Evolutionary conservation across 2,329 filamentous ascomycete genomes (phyloP).

Genomic region (Fonsecaea multimorphosa): DNA sequence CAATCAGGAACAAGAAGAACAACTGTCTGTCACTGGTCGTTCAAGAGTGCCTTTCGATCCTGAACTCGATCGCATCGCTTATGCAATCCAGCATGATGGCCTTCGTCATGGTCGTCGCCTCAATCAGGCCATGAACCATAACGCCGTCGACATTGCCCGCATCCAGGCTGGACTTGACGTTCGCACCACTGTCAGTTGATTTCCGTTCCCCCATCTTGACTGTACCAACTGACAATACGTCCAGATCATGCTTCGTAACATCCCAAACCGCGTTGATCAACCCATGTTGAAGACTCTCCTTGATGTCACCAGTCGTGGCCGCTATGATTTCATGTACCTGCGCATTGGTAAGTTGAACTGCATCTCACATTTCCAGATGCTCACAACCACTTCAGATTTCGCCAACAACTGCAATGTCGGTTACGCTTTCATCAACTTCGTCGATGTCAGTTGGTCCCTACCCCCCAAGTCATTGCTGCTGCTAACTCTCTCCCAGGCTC

Average conservation of each 20-base stretch:
- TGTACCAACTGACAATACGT: constrained; percentile 18
- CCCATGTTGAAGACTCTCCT: constrained; percentile 77
- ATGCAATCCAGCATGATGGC: constrained; percentile 31
- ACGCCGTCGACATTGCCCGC: constrained; percentile 52
- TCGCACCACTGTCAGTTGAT: constrained; percentile 69
- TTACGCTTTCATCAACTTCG: constrained; percentile 97
- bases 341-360: constrained; percentile 68
- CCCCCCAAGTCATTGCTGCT: not conserved
- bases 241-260: constrained; percentile 92
- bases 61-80: constrained; percentile 41
- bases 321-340: constrained; percentile 94
- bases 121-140: constrained; percentile 46
- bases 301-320: constrained; percentile 77
- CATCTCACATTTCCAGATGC: constrained; percentile 5
- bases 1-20: constrained; percentile 31
- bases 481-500: constrained; percentile 29
- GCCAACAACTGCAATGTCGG: constrained; percentile 88
- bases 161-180: constrained; percentile 69
- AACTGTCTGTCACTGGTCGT: constrained; percentile 48
- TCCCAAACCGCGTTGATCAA: constrained; percentile 84
- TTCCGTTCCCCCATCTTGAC: not conserved
- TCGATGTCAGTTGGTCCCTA: constrained; percentile 64
- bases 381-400: constrained; percentile 62
- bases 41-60: constrained; percentile 48
- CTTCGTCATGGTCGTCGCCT: constrained; percentile 31